Evolutionary conservation across 306 rosid species (phyloP), one percentile per base, ranked within the genome.

Genomic region (Hippophae gyantsensis): DNA sequence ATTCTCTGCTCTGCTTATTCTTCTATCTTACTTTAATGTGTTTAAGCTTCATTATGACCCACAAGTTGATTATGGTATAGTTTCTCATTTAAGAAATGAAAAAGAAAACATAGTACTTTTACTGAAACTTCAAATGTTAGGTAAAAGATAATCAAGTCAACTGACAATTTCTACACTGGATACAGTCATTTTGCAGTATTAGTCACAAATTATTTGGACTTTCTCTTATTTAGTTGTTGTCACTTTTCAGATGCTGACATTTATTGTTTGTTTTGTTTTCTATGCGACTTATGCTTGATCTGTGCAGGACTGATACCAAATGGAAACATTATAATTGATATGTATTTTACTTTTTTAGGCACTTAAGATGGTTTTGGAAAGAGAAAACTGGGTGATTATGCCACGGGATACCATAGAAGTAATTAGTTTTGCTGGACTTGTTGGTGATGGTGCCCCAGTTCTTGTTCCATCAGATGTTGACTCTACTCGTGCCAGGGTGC

Each of bases 391-490:
- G 99, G 51, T 80, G 54, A 64, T 64, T 62, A 76, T 93, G 78
- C 90, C 97, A 49, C 82, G 83, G 46, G 99, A 88, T 51, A 84
- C 95, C 3, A 77, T 86, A 56, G 89, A 88, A 71, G 77, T 75
- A 48, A 74, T 88, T 67, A 93, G 93, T 72, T 93, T 93, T 84
- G 85, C 99, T n/a, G 99, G 97, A 69, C 94, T 93, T 64, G 70
- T 79, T 77, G 99, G 99, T 72, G 99, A 88, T 74, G 95, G 99
- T 56, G 95, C 99, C 23, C 96, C 96, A 13, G 72, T 92, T 66
- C 82, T 92, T 71, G 75, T 79, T 74, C 64, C 79, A 49, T 77
- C 89, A 62, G 76, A 69, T 42, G 74, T 73, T 66, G 78, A 71
- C 57, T 81, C 86, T 47, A 52, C 68, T 55, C 81, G 57, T 62